These are phyloP conservation scores for Colletotrichum higginsianum DNA, from an alignment of 2,329 filamentous ascomycete genomes.

Conservation along the genomic window DNA sequence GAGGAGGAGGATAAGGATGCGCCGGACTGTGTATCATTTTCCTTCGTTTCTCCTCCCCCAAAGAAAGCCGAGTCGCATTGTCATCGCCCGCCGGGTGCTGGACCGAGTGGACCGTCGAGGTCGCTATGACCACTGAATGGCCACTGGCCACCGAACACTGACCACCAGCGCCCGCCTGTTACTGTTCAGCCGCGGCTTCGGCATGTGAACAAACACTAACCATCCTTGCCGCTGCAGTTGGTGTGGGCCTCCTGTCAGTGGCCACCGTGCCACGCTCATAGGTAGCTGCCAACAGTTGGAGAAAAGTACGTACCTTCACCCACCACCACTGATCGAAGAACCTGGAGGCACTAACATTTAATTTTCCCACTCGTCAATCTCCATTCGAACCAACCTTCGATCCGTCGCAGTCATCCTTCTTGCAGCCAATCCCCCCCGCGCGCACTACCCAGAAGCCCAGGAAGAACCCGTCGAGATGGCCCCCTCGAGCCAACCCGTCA, in stretches of 20 bases:
- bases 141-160: too few species aligned
- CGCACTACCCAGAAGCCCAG: not conserved
- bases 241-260: not conserved
- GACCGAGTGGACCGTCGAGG: conserved; percentile 34
- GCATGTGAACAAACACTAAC: conserved; percentile 37
- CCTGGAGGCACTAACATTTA: conserved; percentile 45
- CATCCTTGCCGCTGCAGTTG: conserved; percentile 27
- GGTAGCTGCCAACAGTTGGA: not conserved
- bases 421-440: not conserved
- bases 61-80: conserved; percentile 29
- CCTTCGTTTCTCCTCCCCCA: not conserved
- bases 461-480: conserved; percentile 50
- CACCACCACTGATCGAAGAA: not conserved
- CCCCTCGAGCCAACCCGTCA: conserved; percentile 57
- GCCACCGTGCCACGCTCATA: conserved; percentile 4
- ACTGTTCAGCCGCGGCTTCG: conserved; percentile 30
- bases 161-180: too few species aligned
- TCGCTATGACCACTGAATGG: not conserved
- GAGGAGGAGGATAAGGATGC: conserved; percentile 4
- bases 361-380: conserved; percentile 24
- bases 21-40: conserved; percentile 9
- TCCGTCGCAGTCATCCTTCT: not conserved
- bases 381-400: not conserved
- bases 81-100: conserved; percentile 26
- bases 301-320: conserved; percentile 10